Evolutionary conservation across 495 filamentous ascomycete species (phyloP).

Genomic region (Aspergillus diversus): DNA sequence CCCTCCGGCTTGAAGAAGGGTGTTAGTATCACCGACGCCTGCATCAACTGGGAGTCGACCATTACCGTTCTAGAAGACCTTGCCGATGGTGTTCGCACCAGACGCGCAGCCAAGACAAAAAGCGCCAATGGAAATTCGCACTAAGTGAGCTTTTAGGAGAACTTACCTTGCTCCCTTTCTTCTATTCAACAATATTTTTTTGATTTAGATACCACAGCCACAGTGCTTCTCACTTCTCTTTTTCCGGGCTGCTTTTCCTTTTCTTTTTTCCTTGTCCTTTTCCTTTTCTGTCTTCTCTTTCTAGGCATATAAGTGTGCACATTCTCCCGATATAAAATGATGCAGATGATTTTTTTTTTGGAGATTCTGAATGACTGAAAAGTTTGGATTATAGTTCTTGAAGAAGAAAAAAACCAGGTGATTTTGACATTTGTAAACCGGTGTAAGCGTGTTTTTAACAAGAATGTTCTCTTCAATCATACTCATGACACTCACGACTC

Average conservation of each 20-base stretch:
- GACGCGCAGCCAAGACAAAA: slow-evolving; percentile 55
- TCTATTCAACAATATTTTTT: slow-evolving; percentile 17
- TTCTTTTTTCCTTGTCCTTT: slow-evolving; percentile 8
- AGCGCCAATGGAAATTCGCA: slow-evolving; percentile 37
- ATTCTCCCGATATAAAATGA: too few relatives aligned
- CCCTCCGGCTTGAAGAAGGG: slow-evolving; percentile 81
- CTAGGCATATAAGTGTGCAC: too few relatives aligned
- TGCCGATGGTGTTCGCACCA: slow-evolving; percentile 78
- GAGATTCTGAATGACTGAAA: slow-evolving; percentile 2
- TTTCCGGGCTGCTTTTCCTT: slow-evolving; percentile 10
- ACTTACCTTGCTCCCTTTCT: slow-evolving; percentile 18
- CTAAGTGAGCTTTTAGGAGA: slow-evolving; percentile 18
- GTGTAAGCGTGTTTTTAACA: background rate
- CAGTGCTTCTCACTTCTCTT: slow-evolving; percentile 19
- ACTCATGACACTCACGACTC: background rate
- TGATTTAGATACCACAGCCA: slow-evolving; percentile 32
- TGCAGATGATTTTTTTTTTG: background rate
- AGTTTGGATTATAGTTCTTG: slow-evolving; percentile 1
- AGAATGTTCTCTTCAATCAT: slow-evolving; percentile 5
- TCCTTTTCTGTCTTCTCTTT: background rate
- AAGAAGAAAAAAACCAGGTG: background rate
- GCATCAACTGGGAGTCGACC: slow-evolving; percentile 92
- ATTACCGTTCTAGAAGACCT: slow-evolving; percentile 84
- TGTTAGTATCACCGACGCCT: slow-evolving; percentile 96
- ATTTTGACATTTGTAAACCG: background rate